Percentiles rank a stretch among this genome's conserved stretches.
phyloP scores from a whole-genome alignment of 192 early-diverging fungal species.

The Diversispora epigaea region DNA sequence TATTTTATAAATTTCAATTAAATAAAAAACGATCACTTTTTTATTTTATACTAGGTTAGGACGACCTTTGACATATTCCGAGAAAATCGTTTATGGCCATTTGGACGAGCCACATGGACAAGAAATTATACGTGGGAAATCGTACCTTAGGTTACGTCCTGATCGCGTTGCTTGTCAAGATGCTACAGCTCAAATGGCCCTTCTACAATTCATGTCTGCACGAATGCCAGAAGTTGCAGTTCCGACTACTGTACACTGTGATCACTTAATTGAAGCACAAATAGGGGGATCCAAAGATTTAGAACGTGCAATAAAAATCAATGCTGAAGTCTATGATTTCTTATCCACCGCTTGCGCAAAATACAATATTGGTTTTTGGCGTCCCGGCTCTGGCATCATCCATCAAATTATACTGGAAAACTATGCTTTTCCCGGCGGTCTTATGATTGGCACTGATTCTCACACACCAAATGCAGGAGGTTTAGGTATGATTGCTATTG shows the following conservation, averaged over 20 bases:
- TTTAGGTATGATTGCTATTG: slow-evolving; percentile 93
- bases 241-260: slow-evolving; percentile 93
- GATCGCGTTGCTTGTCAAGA: slow-evolving; percentile 99
- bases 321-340: slow-evolving; percentile 94
- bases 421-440: slow-evolving; percentile 92
- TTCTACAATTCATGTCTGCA: slow-evolving; percentile 97
- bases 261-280: slow-evolving; percentile 95
- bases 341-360: slow-evolving; percentile 80
- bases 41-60: slow-evolving; percentile 61
- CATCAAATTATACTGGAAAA: slow-evolving; percentile 98
- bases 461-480: slow-evolving; percentile 99
- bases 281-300: slow-evolving; percentile 82
- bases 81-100: slow-evolving; percentile 98
- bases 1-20: neutral
- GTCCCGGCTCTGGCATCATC: slow-evolving; percentile 90
- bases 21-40: slow-evolving; percentile 9
- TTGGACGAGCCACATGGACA: slow-evolving; percentile 93
- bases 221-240: slow-evolving; percentile 84
- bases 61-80: slow-evolving; percentile 90
- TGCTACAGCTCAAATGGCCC: slow-evolving; percentile 96
- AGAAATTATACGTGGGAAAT: slow-evolving; percentile 88
- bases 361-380: slow-evolving; percentile 96
- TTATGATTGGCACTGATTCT: slow-evolving; percentile 98
- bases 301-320: slow-evolving; percentile 77
- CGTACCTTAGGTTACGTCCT: slow-evolving; percentile 94